These are phyloP conservation scores for Nyctanthes arbortristis DNA, from an alignment of 257 asterid species.

Conservation along the genomic window DNA sequence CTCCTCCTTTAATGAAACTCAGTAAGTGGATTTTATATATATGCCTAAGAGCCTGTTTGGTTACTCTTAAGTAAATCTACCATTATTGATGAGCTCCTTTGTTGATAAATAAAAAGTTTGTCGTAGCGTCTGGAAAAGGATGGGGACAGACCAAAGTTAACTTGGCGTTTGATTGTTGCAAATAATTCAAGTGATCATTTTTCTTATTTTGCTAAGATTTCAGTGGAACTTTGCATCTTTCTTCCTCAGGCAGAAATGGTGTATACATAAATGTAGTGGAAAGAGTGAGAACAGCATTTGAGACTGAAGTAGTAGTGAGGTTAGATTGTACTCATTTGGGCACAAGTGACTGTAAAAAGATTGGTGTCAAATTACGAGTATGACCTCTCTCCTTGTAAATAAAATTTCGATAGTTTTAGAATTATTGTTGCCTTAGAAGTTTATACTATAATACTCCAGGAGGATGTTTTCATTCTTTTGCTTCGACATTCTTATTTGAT, in stretches of 20 bases:
- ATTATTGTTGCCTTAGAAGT: slow-evolving; percentile 1
- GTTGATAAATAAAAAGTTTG: neutral
- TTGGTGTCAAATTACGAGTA: slow-evolving; percentile 88
- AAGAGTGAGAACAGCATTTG: slow-evolving; percentile 70
- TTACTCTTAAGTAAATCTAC: neutral
- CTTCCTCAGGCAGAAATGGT: slow-evolving; percentile 76
- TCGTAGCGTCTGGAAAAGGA: neutral
- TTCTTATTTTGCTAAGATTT: too few species aligned
- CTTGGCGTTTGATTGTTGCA: neutral
- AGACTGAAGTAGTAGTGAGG: slow-evolving; percentile 72
- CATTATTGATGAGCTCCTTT: neutral
- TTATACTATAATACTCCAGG: neutral
- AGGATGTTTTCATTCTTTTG: neutral
- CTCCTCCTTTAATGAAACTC: slow-evolving; percentile 80
- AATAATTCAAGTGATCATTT: too few species aligned
- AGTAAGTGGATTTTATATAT: slow-evolving; percentile 40
- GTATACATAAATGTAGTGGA: slow-evolving; percentile 83
- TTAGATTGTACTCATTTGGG: slow-evolving; percentile 78
- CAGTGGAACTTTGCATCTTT: slow-evolving; percentile 11
- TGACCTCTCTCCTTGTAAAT: slow-evolving; percentile 14
- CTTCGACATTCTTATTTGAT: neutral
- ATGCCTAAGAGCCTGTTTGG: neutral
- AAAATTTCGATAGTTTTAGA: neutral
- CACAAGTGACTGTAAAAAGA: slow-evolving; percentile 84
- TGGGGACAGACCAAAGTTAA: neutral